Evolutionary conservation across 2,329 filamentous ascomycete genomes (phyloP).

Genomic region (Scytalidium lignicola): DNA sequence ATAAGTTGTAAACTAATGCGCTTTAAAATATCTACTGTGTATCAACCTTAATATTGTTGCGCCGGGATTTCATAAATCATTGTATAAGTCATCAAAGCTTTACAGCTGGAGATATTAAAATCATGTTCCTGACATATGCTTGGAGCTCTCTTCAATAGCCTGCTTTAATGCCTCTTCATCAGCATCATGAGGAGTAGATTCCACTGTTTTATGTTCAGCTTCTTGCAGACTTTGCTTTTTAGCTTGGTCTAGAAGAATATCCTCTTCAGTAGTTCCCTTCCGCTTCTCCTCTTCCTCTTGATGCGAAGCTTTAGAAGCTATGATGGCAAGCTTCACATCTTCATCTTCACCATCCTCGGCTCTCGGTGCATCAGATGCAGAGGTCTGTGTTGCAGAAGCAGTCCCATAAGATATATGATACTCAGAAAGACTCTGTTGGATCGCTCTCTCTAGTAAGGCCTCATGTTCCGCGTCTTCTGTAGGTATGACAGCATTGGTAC

Average conservation of each 20-base stretch:
- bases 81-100: too few relatives aligned
- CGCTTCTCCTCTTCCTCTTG: slow-evolving; percentile 26
- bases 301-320: slow-evolving; percentile 30
- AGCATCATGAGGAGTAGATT: slow-evolving; percentile 25
- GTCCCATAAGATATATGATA: slow-evolving; percentile 6
- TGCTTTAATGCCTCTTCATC: slow-evolving; percentile 51
- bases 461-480: slow-evolving; percentile 51
- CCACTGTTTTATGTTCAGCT: slow-evolving; percentile 40
- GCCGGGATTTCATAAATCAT: too few relatives aligned
- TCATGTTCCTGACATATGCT: slow-evolving; percentile 10
- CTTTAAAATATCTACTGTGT: too few relatives aligned
- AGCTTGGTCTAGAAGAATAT: slow-evolving; percentile 70
- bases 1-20: too few relatives aligned
- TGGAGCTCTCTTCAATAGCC: slow-evolving; percentile 53
- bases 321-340: slow-evolving; percentile 36
- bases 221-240: slow-evolving; percentile 72
- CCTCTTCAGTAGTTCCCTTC: slow-evolving; percentile 55
- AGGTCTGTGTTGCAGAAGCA: slow-evolving; percentile 5
- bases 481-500: slow-evolving; percentile 1
- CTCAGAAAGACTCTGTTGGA: slow-evolving; percentile 42
- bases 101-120: not conserved
- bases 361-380: slow-evolving; percentile 14
- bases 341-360: slow-evolving; percentile 28
- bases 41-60: too few relatives aligned
- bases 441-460: slow-evolving; percentile 49